These are phyloP conservation scores for Salix arbutifolia DNA, from an alignment of 345 rosid genomes.

Conservation along the genomic window DNA sequence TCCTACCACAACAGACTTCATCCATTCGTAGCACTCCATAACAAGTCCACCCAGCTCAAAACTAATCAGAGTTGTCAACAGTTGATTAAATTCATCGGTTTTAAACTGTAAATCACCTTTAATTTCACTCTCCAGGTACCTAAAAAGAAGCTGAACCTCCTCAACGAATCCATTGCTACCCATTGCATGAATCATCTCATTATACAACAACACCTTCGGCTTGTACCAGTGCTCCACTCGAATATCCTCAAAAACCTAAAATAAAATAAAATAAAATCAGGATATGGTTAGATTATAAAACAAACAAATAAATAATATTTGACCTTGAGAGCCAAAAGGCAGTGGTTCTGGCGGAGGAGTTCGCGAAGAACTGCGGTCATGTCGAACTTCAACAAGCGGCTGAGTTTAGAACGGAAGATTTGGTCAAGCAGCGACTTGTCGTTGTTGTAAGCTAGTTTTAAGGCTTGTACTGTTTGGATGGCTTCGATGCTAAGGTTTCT, in stretches of 20 bases:
- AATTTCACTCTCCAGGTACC: conserved; percentile 39
- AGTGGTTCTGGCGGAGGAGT: conserved; percentile 67
- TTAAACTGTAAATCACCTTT: conserved; percentile 39
- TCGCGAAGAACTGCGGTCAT: conserved; percentile 81
- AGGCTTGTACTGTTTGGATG: conserved; percentile 67
- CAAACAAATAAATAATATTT: not conserved
- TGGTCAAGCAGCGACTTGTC: conserved; percentile 22
- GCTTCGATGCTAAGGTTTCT: conserved; percentile 82
- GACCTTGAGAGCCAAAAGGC: conserved; percentile 61
- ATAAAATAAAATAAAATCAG: not conserved
- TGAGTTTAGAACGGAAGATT: conserved; percentile 43
- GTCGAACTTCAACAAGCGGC: conserved; percentile 69
- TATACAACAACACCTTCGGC: conserved; percentile 51
- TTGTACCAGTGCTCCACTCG: conserved; percentile 70
- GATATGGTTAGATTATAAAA: not conserved
- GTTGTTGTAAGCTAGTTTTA: conserved; percentile 50
- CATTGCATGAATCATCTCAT: conserved; percentile 52
- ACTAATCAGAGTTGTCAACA: conserved; percentile 44
- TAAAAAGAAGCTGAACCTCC: conserved; percentile 40
- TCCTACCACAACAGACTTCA: conserved; percentile 39
- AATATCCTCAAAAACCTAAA: conserved; percentile 67
- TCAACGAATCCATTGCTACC: conserved; percentile 48
- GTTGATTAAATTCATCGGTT: conserved; percentile 44
- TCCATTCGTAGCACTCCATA: conserved; percentile 55
- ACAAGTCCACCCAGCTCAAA: conserved; percentile 40